A percentile compares a stretch with the other conserved stretches of the same genome.
phyloP scores from a whole-genome alignment of 1,284 basidiomycete species.

The Pseudomicrostroma phylloplanum region DNA sequence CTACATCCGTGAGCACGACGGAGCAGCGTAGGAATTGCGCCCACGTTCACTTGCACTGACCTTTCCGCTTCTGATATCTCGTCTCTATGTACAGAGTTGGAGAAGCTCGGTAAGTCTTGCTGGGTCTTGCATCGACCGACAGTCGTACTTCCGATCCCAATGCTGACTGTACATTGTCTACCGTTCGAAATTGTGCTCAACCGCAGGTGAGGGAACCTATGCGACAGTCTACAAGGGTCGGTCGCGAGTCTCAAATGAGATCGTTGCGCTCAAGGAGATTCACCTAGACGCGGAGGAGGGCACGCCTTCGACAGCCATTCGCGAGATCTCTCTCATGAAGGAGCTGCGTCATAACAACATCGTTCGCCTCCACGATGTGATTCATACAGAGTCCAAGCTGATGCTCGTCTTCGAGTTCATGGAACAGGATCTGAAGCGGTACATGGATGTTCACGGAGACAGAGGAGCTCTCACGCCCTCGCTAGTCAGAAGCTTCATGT shows the following conservation, averaged over 20 bases:
- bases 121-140: too few species aligned
- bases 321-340: conserved; percentile 93
- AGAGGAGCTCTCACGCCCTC: conserved; percentile 85
- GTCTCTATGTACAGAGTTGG: conserved; percentile 29
- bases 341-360: conserved; percentile 92
- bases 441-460: conserved; percentile 98
- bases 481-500: conserved; percentile 95
- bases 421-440: conserved; percentile 96
- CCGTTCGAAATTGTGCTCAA: too few species aligned
- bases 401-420: conserved; percentile 98
- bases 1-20: conserved; percentile 35
- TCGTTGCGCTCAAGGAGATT: conserved; percentile 70
- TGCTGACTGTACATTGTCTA: too few species aligned
- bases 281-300: conserved; percentile 93
- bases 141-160: too few species aligned
- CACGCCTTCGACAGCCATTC: conserved; percentile 87
- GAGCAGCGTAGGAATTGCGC: background rate
- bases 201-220: conserved; percentile 46
- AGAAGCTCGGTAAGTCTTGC: conserved; percentile 38
- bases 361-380: conserved; percentile 93
- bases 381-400: conserved; percentile 88
- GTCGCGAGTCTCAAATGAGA: conserved; percentile 46
- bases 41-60: background rate
- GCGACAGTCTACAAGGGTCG: conserved; percentile 51
- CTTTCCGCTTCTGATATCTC: background rate